Evolutionary conservation across 257 asterid genomes (phyloP).

Genomic region (Solanum ossicruentum): DNA sequence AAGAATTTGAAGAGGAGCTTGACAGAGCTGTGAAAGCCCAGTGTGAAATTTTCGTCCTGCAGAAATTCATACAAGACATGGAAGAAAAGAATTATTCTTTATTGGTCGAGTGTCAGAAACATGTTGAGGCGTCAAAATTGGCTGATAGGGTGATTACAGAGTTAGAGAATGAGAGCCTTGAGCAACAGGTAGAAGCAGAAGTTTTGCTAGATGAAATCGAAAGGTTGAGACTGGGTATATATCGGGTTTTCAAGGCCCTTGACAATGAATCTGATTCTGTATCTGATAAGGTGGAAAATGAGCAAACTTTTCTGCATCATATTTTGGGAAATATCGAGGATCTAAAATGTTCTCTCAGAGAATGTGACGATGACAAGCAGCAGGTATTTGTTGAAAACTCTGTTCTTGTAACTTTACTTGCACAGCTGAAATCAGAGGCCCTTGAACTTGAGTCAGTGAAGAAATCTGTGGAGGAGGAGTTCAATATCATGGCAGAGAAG

Average conservation of each 20-base stretch:
- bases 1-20: constrained; percentile 65
- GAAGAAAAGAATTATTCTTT: constrained; percentile 69
- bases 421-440: constrained; percentile 65
- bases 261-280: constrained; percentile 23
- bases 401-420: constrained; percentile 51
- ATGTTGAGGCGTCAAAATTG: constrained; percentile 78
- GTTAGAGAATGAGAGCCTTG: constrained; percentile 86
- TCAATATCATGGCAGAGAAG: constrained; percentile 30
- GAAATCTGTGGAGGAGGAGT: constrained; percentile 38
- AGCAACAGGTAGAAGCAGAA: constrained; percentile 92
- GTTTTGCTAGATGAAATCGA: constrained; percentile 71
- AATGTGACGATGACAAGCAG: constrained; percentile 57
- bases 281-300: constrained; percentile 38
- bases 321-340: constrained; percentile 43
- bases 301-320: constrained; percentile 30
- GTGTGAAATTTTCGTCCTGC: constrained; percentile 74
- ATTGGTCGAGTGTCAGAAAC: constrained; percentile 73
- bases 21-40: constrained; percentile 72
- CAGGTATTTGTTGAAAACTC: constrained; percentile 63
- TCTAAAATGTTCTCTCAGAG: constrained; percentile 34
- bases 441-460: constrained; percentile 50
- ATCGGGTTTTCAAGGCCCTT: constrained; percentile 51
- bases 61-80: constrained; percentile 84
- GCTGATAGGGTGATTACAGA: constrained; percentile 78
- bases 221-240: constrained; percentile 56